phyloP scores from a whole-genome alignment of 441 rosid genomes.

The Gossypium davidsonii region DNA sequence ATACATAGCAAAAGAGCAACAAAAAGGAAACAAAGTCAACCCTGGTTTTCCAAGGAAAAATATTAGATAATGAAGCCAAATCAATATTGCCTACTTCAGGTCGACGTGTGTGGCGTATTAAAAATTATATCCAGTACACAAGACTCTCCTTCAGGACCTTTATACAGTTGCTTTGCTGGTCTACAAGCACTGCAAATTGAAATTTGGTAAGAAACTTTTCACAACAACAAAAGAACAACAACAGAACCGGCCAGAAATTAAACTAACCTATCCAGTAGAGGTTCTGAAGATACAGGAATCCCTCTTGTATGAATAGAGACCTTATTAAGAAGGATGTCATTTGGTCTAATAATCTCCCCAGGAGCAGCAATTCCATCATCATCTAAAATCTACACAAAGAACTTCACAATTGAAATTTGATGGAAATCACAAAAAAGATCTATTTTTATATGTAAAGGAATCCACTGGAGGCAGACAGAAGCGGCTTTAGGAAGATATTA shows the following conservation, averaged over 20 bases:
- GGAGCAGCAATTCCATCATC: slow-evolving; percentile 87
- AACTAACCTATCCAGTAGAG: slow-evolving; percentile 45
- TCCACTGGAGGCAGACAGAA: not conserved
- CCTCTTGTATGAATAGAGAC: slow-evolving; percentile 44
- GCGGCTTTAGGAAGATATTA: not conserved
- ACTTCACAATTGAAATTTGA: not conserved
- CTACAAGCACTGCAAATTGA: too few species aligned
- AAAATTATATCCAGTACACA: too few species aligned
- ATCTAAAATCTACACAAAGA: slow-evolving; percentile 55
- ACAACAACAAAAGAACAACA: not conserved
- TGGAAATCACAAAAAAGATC: not conserved
- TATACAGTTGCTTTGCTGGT: too few species aligned
- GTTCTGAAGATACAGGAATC: slow-evolving; percentile 21
- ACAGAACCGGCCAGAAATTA: not conserved
- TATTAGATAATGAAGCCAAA: too few species aligned
- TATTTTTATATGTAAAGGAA: not conserved
- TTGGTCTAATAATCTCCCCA: slow-evolving; percentile 72
- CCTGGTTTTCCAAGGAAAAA: too few species aligned
- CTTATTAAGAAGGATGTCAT: slow-evolving; percentile 63
- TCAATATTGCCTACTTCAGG: too few species aligned
- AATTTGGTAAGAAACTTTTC: too few species aligned
- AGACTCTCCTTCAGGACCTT: too few species aligned
- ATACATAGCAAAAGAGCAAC: too few species aligned
- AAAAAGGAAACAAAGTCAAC: too few species aligned
- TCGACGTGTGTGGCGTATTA: too few species aligned